Base-by-base conservation (phyloP, 306 rosid genomes). In the Cicer bijugum region DNA sequence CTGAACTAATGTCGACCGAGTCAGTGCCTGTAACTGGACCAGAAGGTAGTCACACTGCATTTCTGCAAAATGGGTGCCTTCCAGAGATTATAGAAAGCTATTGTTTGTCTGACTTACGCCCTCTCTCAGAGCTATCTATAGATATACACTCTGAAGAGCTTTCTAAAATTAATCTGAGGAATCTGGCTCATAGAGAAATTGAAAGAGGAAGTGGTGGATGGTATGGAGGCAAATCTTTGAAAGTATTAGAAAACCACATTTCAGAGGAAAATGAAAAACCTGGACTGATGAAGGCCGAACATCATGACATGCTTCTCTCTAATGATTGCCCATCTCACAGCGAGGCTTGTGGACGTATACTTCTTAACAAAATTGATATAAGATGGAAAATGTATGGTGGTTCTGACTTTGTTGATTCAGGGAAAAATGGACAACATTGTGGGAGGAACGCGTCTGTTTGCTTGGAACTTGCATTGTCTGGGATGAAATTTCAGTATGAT, bases 301-400 rank as follows among this genome's bases (percentile, higher is more conserved):
- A 78, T 64, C 84, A 64, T 51, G 82, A 72, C 77, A 66, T 79
- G 63, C 76, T 69, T 75, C 78, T 84, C 37, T 76, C 82, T 60
- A 56, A 45, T 60, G 89, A 84, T 67, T 51, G 75, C 84, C 78
- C 57, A 69, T 74, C 75, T 63, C 51, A 57, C 20, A 71, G 61
- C 33, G 84, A 88, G 80, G 59, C 79, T 44, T 80, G 83, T 66
- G 98, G 97, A 76, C 77, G 92, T 57, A 85, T 94, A 65, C 80
- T 85, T 86, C 82, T 94, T 64, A 85, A 82, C 56, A 83, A 87
- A 75, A 85, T 94, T 72, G 88, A 94, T 82, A 71, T 94, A 57
- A 87, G 87, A 72, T 94, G 97, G 97, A 94, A 77, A 84, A 84
- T 94, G 87, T 75, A 77, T 84, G 88, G 90, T 65, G 98, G 98